These are phyloP conservation scores for Talaromyces sp. DNA, from an alignment of 2,329 filamentous ascomycete genomes.

Conservation along the genomic window DNA sequence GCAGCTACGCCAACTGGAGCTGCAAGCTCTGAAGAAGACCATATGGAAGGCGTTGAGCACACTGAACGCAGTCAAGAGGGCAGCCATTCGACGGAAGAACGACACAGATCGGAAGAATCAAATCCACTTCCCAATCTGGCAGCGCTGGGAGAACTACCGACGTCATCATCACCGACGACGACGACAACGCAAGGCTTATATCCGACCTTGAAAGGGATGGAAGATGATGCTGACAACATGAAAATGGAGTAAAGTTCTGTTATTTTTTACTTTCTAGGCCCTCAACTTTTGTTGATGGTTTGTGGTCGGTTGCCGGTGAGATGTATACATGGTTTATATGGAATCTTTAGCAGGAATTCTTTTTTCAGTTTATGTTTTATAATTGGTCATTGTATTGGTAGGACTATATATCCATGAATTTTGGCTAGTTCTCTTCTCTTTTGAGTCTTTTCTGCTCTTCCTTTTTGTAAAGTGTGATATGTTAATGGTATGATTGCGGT, in stretches of 20 bases:
- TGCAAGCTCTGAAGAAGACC: conserved; percentile 14
- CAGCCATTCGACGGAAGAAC: background rate
- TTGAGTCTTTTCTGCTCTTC: background rate
- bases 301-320: background rate
- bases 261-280: background rate
- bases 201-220: conserved; percentile 20
- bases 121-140: conserved; percentile 1
- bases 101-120: background rate
- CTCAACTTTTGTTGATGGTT: background rate
- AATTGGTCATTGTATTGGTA: background rate
- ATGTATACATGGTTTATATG: background rate
- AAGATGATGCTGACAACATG: conserved; percentile 15
- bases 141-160: conserved; percentile 1
- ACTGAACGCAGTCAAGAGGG: background rate
- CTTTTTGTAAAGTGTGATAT: background rate
- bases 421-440: background rate
- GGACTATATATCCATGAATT: background rate
- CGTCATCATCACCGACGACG: background rate
- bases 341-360: background rate
- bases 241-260: conserved; percentile 16
- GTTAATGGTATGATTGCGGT: background rate
- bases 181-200: conserved; percentile 17
- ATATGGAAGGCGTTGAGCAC: conserved; percentile 18
- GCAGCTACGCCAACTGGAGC: conserved; percentile 11
- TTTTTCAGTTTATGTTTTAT: background rate